phyloP scores from a whole-genome alignment of 345 rosid species.

The Lepidium africanum region DNA sequence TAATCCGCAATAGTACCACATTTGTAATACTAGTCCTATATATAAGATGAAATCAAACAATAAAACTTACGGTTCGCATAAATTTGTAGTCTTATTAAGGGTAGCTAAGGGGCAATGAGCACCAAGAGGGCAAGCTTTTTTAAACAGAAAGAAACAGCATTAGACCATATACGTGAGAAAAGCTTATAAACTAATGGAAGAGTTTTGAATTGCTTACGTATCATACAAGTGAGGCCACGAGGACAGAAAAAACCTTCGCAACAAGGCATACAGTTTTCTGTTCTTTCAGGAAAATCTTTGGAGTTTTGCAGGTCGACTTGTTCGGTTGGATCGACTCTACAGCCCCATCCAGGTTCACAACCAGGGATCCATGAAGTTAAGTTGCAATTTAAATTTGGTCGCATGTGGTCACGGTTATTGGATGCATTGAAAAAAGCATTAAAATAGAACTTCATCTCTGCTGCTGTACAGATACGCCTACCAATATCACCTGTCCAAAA shows the following conservation, averaged over 20 bases:
- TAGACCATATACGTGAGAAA: neutral
- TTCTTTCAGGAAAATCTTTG: slow-evolving; percentile 51
- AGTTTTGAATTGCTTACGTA: slow-evolving; percentile 49
- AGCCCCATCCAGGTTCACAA: slow-evolving; percentile 98
- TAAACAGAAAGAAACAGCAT: neutral
- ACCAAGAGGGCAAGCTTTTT: slow-evolving; percentile 31
- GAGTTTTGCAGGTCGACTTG: slow-evolving; percentile 50
- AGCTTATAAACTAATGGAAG: neutral
- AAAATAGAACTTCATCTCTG: slow-evolving; percentile 73
- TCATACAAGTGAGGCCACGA: slow-evolving; percentile 90
- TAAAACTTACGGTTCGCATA: slow-evolving; percentile 30
- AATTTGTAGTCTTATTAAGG: slow-evolving; percentile 15
- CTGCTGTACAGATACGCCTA: slow-evolving; percentile 60
- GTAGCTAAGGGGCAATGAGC: slow-evolving; percentile 27
- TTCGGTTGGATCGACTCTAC: slow-evolving; percentile 43
- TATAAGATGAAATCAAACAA: neutral
- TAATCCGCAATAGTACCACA: neutral
- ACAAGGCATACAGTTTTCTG: slow-evolving; percentile 53
- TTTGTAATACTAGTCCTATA: neutral
- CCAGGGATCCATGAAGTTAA: slow-evolving; percentile 78
- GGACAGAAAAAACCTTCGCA: slow-evolving; percentile 97
- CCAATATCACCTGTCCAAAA: slow-evolving; percentile 43
- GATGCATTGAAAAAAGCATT: slow-evolving; percentile 39
- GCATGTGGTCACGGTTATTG: slow-evolving; percentile 30
- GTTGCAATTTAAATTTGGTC: slow-evolving; percentile 72